Conservation (phyloP, 148 eudicot species). For the Rhododendron williamsianum region DNA sequence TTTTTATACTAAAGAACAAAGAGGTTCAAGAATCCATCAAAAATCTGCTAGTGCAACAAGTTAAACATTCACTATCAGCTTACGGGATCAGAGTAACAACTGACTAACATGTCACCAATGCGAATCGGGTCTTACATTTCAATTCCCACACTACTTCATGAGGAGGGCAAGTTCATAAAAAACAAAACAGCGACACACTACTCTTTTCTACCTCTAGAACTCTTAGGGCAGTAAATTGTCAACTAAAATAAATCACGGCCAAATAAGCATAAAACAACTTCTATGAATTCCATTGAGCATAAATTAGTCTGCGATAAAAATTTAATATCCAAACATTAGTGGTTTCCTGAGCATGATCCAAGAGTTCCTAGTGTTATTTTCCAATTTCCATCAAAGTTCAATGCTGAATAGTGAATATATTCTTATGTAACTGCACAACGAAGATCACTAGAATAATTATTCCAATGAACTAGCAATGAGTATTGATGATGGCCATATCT, state of each 20-base stretch:
- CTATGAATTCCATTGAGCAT: background rate
- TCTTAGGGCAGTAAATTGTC: background rate
- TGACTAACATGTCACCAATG: background rate
- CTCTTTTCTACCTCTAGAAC: conserved; percentile 1
- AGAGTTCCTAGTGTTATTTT: background rate
- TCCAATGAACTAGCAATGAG: no score
- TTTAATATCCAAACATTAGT: background rate
- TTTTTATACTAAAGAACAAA: background rate
- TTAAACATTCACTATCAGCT: background rate
- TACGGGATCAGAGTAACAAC: background rate
- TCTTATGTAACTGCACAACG: background rate
- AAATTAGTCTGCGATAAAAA: no score
- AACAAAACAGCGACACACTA: background rate
- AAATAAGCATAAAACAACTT: background rate
- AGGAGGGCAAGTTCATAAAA: background rate
- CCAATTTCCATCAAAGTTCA: background rate
- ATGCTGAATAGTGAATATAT: background rate
- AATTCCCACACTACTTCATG: background rate
- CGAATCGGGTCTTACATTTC: background rate
- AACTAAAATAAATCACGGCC: background rate
- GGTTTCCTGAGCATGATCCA: no score
- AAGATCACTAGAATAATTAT: background rate
- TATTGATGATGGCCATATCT: no score
- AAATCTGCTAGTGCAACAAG: background rate
- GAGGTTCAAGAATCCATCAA: background rate